Conservation (phyloP, 768 basidiomycete species). For the Trametes punicea region DNA sequence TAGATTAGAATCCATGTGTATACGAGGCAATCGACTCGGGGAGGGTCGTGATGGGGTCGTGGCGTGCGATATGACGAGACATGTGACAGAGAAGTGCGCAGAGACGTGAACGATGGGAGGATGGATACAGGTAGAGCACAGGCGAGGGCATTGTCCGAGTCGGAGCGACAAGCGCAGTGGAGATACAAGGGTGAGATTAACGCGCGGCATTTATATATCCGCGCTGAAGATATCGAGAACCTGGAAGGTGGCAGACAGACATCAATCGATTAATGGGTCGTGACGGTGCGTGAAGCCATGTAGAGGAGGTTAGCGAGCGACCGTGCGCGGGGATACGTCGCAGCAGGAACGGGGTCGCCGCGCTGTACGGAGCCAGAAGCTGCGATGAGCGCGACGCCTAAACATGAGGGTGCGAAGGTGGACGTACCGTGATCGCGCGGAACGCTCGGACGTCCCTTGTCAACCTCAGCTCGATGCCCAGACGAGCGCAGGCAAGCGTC, state of each 20-base stretch:
- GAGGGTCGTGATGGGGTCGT: slow-evolving; percentile 23
- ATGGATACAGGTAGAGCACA: slow-evolving; percentile 20
- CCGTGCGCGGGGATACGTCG: slow-evolving; percentile 20
- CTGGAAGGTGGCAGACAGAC: background rate
- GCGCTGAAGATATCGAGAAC: background rate
- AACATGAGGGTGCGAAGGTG: background rate
- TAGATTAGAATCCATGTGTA: slow-evolving; percentile 15
- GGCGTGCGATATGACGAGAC: slow-evolving; percentile 7
- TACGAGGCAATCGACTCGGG: background rate
- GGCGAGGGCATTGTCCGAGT: slow-evolving; percentile 7
- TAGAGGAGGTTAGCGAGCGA: slow-evolving; percentile 18
- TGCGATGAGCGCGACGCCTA: slow-evolving; percentile 12
- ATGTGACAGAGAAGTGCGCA: slow-evolving; percentile 2
- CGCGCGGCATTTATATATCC: background rate
- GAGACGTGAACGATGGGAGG: slow-evolving; percentile 6
- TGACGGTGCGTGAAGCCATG: slow-evolving; percentile 17
- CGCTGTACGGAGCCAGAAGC: slow-evolving; percentile 7
- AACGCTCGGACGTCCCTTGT: slow-evolving; percentile 51
- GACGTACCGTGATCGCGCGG: slow-evolving; percentile 49
- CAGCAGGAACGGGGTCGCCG: slow-evolving; percentile 20
- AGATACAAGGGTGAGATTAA: slow-evolving; percentile 13
- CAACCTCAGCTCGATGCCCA: slow-evolving; percentile 53
- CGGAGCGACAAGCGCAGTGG: slow-evolving; percentile 14
- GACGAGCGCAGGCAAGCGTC: slow-evolving; percentile 61
- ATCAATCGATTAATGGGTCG: slow-evolving; percentile 6